Conservation (phyloP, 352 stramenopile genomes). For the Pythium vanterpoolii region DNA sequence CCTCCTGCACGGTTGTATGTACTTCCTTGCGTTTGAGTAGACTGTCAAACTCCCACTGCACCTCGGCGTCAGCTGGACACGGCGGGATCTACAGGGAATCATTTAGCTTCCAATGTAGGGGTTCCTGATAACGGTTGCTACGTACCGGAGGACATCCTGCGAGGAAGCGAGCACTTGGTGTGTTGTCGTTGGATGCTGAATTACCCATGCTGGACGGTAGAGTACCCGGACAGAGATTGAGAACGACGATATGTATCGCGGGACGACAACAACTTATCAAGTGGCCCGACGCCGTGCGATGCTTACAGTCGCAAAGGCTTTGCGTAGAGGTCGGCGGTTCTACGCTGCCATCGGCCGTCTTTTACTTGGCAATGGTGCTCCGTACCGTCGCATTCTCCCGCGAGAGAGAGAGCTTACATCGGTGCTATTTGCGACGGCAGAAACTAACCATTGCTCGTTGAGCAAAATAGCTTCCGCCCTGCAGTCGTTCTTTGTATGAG, state of each 20-base stretch:
- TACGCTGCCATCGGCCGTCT: not conserved
- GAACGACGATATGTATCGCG: not conserved
- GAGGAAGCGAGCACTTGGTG: slow-evolving; percentile 39
- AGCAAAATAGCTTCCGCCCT: slow-evolving; percentile 22
- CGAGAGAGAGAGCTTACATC: not conserved
- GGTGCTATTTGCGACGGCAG: slow-evolving; percentile 12
- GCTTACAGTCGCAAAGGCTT: slow-evolving; percentile 1
- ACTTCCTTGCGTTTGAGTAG: slow-evolving; percentile 33
- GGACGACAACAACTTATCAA: slow-evolving; percentile 12
- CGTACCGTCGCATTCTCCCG: slow-evolving; percentile 2
- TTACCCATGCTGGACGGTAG: slow-evolving; percentile 51
- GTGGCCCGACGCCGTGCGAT: slow-evolving; percentile 3
- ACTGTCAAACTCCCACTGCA: slow-evolving; percentile 44
- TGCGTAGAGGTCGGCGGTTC: not conserved
- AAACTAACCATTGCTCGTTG: not conserved
- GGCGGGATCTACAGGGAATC: slow-evolving; percentile 42
- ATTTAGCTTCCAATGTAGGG: not conserved
- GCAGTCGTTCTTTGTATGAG: slow-evolving; percentile 13
- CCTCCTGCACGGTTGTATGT: slow-evolving; percentile 27
- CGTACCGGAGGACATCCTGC: slow-evolving; percentile 55
- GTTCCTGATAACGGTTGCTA: not conserved
- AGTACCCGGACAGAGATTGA: not conserved
- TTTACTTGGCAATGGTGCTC: slow-evolving; percentile 11
- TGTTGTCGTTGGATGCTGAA: slow-evolving; percentile 26
- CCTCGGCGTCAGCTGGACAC: slow-evolving; percentile 31